Base-by-base conservation (phyloP, 2,329 filamentous ascomycete genomes). In the Elsinoe arachidis region DNA sequence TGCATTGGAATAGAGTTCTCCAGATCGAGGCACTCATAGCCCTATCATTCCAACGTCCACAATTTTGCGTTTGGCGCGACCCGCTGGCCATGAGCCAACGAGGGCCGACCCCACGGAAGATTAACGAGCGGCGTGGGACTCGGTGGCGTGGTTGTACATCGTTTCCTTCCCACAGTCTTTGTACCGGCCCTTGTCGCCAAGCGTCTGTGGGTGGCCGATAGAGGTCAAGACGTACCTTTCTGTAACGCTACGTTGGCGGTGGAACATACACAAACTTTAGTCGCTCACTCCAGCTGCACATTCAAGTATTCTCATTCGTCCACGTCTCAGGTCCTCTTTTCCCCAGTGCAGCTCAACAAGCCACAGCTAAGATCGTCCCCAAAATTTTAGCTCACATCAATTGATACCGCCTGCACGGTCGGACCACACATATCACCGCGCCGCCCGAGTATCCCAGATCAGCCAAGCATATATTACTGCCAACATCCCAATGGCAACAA, bases 381-480 rank as follows among this genome's bases (percentile, higher is more conserved):
- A 15, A 57, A 38, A 56, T 46, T 39, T 44, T 49, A 56, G 15
- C 26, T 44, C 30, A n/a, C 39, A 15, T 56, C 19, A 30, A 14
- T 46, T 10, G 38, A 23, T 56, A 35, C 23, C 43, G 23, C 43
- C 14, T 11, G 19, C 37, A n/a, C 37, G 26, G 46, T 23, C 12
- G 7, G 35, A 21, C 23, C 41, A 35, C 41, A 38, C 41, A 11
- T 23, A 12, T 46, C 21, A 46, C 17, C 41, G 26, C 41, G 21
- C 19, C 41, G 12, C 11, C 41, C 12, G 11, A 19, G 12, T 9
- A 1, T n/a, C 19, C 17, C 15, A 46, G n/a, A 33, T 37, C 55
- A 26, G 19, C 61, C 59, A 60, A 63, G 21, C 39, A 76, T 76
- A 73, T 72, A 73, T 65, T 70, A 69, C 67, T 72, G 71, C 67